Conservation (phyloP, 768 basidiomycete species). For the Collybiopsis confluens region DNA sequence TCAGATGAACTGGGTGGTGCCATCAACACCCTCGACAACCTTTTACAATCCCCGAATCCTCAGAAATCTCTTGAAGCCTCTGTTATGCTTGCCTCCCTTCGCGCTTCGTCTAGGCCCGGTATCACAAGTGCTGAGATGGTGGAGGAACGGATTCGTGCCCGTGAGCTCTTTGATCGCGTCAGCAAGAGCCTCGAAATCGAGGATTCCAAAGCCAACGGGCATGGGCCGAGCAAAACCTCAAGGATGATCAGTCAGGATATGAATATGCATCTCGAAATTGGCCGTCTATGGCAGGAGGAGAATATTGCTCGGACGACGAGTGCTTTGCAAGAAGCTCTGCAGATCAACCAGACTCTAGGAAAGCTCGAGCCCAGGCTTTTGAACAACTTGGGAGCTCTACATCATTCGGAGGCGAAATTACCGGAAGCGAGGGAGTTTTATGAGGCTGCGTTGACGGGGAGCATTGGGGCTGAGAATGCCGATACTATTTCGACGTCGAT, state of each 20-base stretch:
- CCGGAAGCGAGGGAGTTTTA: constrained; percentile 60
- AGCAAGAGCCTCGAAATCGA: constrained; percentile 62
- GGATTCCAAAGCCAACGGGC: constrained; percentile 43
- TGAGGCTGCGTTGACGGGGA: constrained; percentile 63
- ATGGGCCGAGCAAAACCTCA: constrained; percentile 33
- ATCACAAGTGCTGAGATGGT: constrained; percentile 68
- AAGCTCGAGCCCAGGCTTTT: constrained; percentile 62
- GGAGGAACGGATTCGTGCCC: constrained; percentile 68
- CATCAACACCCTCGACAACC: constrained; percentile 77
- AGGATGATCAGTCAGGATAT: constrained; percentile 69
- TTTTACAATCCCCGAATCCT: constrained; percentile 62
- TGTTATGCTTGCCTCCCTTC: constrained; percentile 84
- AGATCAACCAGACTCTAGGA: constrained; percentile 50
- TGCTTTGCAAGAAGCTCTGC: constrained; percentile 70
- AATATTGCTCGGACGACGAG: constrained; percentile 67
- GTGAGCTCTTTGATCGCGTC: constrained; percentile 79
- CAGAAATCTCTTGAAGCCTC: constrained; percentile 78
- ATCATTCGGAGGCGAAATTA: constrained; percentile 63
- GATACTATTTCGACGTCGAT: constrained; percentile 80
- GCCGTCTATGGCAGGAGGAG: constrained; percentile 83
- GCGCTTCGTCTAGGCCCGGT: constrained; percentile 78
- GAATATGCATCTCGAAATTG: constrained; percentile 89
- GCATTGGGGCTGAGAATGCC: constrained; percentile 39
- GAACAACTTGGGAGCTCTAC: constrained; percentile 77
- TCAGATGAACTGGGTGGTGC: constrained; percentile 81